Conservation (phyloP, 352 stramenopile species). For the Peronospora farinosa region DNA sequence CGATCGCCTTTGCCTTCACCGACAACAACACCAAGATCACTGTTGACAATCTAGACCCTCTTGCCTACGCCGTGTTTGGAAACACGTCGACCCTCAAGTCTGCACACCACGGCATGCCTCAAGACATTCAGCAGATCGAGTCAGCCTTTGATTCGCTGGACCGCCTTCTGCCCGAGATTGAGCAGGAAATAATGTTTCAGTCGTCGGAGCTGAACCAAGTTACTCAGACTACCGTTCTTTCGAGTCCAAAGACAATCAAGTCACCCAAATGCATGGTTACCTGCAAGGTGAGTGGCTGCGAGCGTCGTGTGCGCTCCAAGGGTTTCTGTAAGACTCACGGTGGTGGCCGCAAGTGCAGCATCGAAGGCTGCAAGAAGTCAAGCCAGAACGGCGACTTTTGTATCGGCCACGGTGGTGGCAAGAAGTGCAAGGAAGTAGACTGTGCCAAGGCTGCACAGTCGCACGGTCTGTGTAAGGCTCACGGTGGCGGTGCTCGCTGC, state of each 20-base stretch:
- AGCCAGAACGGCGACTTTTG: constrained; percentile 84
- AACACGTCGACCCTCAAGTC: constrained; percentile 12
- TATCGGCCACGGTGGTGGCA: constrained; percentile 80
- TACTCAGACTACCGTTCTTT: constrained; percentile 30
- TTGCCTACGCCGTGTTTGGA: constrained; percentile 58
- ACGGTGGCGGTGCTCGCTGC: constrained; percentile 77
- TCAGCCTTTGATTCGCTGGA: constrained; percentile 71
- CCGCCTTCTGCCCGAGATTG: constrained; percentile 56
- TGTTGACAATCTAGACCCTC: constrained; percentile 53
- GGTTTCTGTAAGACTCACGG: constrained; percentile 84
- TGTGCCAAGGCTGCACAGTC: constrained; percentile 84
- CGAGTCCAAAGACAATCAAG: constrained; percentile 22
- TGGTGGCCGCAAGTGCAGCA: constrained; percentile 75
- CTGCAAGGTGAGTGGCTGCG: constrained; percentile 55
- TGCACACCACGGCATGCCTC: constrained; percentile 21
- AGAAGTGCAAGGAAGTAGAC: constrained; percentile 79
- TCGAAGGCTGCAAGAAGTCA: constrained; percentile 82
- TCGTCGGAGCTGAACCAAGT: constrained; percentile 35
- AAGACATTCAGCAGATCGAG: constrained; percentile 63
- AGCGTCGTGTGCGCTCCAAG: constrained; percentile 68
- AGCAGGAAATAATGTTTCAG: constrained; percentile 57
- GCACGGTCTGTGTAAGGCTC: constrained; percentile 77
- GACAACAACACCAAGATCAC: constrained; percentile 32
- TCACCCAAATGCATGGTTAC: constrained; percentile 57
- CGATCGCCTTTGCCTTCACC: constrained; percentile 47